Evolutionary conservation across 306 rosid genomes (phyloP).

Genomic region (Ziziphus jujuba): DNA sequence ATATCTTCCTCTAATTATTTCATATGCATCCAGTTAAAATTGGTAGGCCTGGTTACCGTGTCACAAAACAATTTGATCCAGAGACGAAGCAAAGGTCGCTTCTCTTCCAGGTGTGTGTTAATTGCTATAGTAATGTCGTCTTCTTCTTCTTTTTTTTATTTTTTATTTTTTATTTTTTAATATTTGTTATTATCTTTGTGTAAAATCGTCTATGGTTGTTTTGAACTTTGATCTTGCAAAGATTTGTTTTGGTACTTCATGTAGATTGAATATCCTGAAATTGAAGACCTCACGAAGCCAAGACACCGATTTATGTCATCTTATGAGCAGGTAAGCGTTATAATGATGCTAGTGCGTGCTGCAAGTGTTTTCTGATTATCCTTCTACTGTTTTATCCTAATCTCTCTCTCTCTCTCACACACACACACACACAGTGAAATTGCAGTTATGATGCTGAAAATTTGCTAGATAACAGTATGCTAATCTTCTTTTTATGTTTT

Average conservation of each 20-base stretch:
- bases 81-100: slow-evolving; percentile 96
- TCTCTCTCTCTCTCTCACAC: no score
- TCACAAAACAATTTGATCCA: slow-evolving; percentile 85
- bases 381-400: no score
- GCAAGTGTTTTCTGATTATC: no score
- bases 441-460: neutral
- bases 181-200: no score
- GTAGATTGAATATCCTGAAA: slow-evolving; percentile 98
- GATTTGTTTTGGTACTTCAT: neutral
- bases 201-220: neutral
- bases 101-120: slow-evolving; percentile 69
- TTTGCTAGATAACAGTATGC: slow-evolving; percentile 2
- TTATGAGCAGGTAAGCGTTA: slow-evolving; percentile 71
- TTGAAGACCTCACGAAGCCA: slow-evolving; percentile 87
- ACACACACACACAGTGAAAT: no score
- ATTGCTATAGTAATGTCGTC: neutral
- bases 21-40: slow-evolving; percentile 66
- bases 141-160: neutral
- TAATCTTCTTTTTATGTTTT: slow-evolving; percentile 13
- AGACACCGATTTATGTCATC: slow-evolving; percentile 98
- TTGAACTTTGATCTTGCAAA: no score
- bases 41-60: slow-evolving; percentile 94
- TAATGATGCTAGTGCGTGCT: neutral
- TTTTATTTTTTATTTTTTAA: no score
- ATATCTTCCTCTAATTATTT: neutral